A percentile compares a stretch with the other conserved stretches of the same genome.
phyloP scores from a whole-genome alignment of 2,329 filamentous ascomycete species.

The Pleochaeta shiraiana region DNA sequence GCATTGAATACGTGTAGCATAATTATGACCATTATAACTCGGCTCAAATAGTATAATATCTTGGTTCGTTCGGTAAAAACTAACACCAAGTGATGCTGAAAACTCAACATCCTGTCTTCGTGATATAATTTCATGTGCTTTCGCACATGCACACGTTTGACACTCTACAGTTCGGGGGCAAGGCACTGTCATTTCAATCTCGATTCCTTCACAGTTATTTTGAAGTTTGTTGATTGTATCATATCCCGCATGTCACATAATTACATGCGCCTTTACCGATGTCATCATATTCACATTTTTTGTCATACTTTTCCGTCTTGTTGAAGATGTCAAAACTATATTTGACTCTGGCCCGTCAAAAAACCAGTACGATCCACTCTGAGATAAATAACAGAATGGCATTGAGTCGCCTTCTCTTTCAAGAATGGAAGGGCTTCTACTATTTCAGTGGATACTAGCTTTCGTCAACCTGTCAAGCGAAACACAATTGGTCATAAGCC shows the following conservation, averaged over 20 bases:
- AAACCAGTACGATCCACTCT: background rate
- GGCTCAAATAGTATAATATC: constrained; percentile 2
- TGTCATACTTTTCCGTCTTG: background rate
- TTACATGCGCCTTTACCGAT: background rate
- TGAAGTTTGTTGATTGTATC: background rate
- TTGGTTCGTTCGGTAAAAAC: constrained; percentile 1
- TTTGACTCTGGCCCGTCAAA: background rate
- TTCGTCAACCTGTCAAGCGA: background rate
- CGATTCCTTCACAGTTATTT: constrained; percentile 2
- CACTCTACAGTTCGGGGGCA: background rate
- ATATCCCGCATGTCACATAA: background rate
- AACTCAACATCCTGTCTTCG: constrained; percentile 2
- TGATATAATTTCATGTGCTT: constrained; percentile 1
- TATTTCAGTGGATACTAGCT: background rate
- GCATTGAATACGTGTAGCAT: background rate
- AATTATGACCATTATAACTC: constrained; percentile 4
- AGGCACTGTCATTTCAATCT: background rate
- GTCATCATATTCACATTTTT: constrained; percentile 11
- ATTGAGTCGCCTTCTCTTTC: background rate
- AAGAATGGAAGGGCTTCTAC: background rate
- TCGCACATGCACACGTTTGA: constrained; percentile 1
- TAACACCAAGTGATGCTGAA: background rate
- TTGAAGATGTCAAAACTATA: background rate
- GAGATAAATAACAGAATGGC: background rate
- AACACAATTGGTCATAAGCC: constrained; percentile 1